Conservation (phyloP, 345 rosid genomes). For the Eucalyptus rudis region DNA sequence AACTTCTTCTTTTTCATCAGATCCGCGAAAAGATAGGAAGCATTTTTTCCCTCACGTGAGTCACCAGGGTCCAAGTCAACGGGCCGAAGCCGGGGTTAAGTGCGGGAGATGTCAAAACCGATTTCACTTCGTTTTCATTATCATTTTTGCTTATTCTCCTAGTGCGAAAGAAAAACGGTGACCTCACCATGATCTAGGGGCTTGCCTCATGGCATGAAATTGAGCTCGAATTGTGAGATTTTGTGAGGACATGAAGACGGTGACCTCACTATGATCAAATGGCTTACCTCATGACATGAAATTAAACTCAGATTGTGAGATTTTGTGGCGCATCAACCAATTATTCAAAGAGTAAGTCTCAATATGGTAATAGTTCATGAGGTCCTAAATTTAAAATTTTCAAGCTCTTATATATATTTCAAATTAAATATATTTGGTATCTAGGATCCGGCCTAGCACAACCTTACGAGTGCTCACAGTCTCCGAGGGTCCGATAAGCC, state of each 20-base stretch:
- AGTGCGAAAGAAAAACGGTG: not conserved
- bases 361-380: too few species aligned
- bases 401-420: not conserved
- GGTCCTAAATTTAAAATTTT: fast-evolving
- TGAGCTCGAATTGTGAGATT: not conserved
- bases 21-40: not conserved
- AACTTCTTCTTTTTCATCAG: fast-evolving
- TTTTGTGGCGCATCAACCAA: fast-evolving
- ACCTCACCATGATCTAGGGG: not conserved
- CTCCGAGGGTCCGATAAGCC: fast-evolving
- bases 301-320: not conserved
- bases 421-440: too few species aligned
- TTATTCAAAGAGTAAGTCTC: not conserved
- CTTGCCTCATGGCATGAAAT: not conserved
- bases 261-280: too few species aligned
- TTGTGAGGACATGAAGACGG: fast-evolving
- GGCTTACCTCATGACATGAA: not conserved
- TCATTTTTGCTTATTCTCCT: not conserved
- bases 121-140: not conserved
- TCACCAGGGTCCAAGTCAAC: not conserved
- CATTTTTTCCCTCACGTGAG: not conserved
- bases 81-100: not conserved
- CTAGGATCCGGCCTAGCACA: fast-evolving
- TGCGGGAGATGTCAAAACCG: not conserved
- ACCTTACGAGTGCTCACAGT: fast-evolving